phyloP scores from a whole-genome alignment of 495 filamentous ascomycete species.

The Podospora comata region DNA sequence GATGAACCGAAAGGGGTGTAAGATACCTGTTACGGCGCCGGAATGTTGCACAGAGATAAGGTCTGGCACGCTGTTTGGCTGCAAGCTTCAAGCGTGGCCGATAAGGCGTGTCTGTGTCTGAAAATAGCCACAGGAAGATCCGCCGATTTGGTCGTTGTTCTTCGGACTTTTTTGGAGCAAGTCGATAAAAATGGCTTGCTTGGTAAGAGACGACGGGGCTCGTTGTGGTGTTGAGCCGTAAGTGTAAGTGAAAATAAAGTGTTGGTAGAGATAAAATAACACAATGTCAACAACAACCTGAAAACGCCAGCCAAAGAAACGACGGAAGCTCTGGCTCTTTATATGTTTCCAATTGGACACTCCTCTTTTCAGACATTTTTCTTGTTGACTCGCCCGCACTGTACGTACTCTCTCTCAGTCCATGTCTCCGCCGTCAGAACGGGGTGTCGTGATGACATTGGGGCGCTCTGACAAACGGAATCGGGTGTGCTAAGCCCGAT shows the following conservation, averaged over 20 bases:
- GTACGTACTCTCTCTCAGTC: slow-evolving; percentile 13
- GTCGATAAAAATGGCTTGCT: slow-evolving; percentile 15
- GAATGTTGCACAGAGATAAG: slow-evolving; percentile 32
- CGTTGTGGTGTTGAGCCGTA: background rate
- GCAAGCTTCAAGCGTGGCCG: slow-evolving; percentile 11
- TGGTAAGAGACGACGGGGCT: background rate
- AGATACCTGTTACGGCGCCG: slow-evolving; percentile 19
- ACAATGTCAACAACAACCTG: background rate
- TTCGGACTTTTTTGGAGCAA: slow-evolving; percentile 11
- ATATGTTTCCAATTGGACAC: background rate
- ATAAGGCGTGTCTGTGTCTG: slow-evolving; percentile 24
- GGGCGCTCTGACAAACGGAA: slow-evolving; percentile 29
- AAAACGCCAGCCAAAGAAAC: background rate
- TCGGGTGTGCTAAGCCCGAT: slow-evolving; percentile 27
- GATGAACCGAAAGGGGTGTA: slow-evolving; percentile 7
- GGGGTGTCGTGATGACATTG: slow-evolving; percentile 33
- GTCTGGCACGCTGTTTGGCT: slow-evolving; percentile 26
- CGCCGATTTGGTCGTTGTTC: background rate
- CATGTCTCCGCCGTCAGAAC: slow-evolving; percentile 23
- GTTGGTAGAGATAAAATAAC: background rate
- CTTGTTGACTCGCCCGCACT: slow-evolving; percentile 7
- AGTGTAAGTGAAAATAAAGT: background rate
- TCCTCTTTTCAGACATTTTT: background rate
- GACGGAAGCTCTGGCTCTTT: background rate
- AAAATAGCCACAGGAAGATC: slow-evolving; percentile 23